Evolutionary conservation across 257 asterid species (phyloP).

Genomic region (Thymus mandschuricus): DNA sequence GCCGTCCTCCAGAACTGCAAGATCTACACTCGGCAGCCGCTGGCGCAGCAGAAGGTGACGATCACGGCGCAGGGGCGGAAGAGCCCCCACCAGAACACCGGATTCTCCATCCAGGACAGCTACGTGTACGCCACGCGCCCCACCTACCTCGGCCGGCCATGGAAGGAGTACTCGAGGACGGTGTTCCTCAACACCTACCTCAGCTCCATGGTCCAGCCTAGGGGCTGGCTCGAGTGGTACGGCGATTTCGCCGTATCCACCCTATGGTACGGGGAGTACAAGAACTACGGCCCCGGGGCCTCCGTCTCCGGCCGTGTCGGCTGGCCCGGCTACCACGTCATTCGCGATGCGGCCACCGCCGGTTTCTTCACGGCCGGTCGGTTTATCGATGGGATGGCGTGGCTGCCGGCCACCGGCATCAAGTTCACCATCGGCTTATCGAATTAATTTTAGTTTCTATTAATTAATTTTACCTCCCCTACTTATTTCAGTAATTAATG

Average conservation of each 20-base stretch:
- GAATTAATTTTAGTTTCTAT: conserved; percentile 28
- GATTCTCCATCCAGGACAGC: conserved; percentile 18
- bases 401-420: conserved; percentile 90
- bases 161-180: no score
- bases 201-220: conserved; percentile 87
- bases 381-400: conserved; percentile 70
- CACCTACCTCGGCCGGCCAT: no score
- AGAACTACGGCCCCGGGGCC: conserved; percentile 93
- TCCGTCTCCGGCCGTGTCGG: conserved; percentile 57
- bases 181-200: conserved; percentile 59
- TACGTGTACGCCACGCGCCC: conserved; percentile 18
- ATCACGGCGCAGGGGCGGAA: conserved; percentile 84
- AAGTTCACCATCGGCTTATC: conserved; percentile 68
- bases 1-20: conserved; percentile 65
- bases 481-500: no score
- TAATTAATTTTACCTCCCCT: background rate
- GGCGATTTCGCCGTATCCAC: conserved; percentile 74
- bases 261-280: conserved; percentile 91
- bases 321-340: conserved; percentile 86
- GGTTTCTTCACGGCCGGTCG: no score
- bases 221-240: conserved; percentile 96
- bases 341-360: conserved; percentile 12
- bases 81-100: conserved; percentile 10
- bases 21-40: conserved; percentile 63
- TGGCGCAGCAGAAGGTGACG: conserved; percentile 66